Evolutionary conservation across 2,329 filamentous ascomycete genomes (phyloP).

Genomic region (Colletotrichum trifolii): DNA sequence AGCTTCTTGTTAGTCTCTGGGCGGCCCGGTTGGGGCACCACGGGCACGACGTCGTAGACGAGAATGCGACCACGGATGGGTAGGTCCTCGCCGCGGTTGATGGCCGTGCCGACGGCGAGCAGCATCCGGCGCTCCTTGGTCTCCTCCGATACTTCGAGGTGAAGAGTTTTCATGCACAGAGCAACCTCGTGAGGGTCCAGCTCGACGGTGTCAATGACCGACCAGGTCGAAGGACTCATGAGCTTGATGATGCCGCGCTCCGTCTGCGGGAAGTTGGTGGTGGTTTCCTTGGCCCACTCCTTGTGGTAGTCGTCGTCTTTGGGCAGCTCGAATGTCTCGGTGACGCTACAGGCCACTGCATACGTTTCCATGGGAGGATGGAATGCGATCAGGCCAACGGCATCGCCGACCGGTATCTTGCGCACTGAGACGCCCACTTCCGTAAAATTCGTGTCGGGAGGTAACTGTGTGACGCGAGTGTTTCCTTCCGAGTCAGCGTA

Average conservation of each 20-base stretch:
- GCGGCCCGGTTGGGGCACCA: slow-evolving; percentile 87
- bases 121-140: slow-evolving; percentile 88
- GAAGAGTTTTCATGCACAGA: slow-evolving; percentile 84
- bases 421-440: slow-evolving; percentile 81
- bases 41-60: slow-evolving; percentile 90
- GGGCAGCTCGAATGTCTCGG: slow-evolving; percentile 82
- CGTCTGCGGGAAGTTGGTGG: slow-evolving; percentile 71
- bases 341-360: slow-evolving; percentile 76
- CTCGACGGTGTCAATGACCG: slow-evolving; percentile 78
- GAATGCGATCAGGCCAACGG: slow-evolving; percentile 80
- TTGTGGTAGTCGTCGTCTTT: slow-evolving; percentile 86
- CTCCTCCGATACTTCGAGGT: slow-evolving; percentile 89
- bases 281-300: slow-evolving; percentile 82
- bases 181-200: slow-evolving; percentile 81
- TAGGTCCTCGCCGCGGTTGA: slow-evolving; percentile 90
- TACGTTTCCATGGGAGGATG: slow-evolving; percentile 81
- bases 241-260: slow-evolving; percentile 81
- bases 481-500: slow-evolving; percentile 80
- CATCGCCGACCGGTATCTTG: slow-evolving; percentile 76
- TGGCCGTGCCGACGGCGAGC: slow-evolving; percentile 85
- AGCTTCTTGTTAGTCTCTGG: slow-evolving; percentile 88
- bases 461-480: slow-evolving; percentile 79
- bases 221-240: slow-evolving; percentile 81
- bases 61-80: slow-evolving; percentile 86
- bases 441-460: slow-evolving; percentile 69